Evolutionary conservation across 179 eudicot genomes (phyloP), one percentile per base, ranked within the genome.

Genomic region (Beta macrorhiza): DNA sequence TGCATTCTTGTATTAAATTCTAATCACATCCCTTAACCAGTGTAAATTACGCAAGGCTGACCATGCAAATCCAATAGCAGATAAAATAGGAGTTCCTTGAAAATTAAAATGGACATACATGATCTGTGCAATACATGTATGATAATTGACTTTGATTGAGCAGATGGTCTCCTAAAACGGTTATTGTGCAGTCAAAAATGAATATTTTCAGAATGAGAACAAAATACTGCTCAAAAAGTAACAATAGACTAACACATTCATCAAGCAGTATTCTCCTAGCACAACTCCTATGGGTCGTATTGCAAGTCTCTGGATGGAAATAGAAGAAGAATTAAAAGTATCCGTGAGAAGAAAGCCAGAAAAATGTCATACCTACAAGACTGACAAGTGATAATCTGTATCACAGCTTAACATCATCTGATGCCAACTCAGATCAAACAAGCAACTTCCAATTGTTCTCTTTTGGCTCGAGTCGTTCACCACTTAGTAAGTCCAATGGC

Each of bases 181-280:
- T 22, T 20, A 10, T 2, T 62, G 20, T 22, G 15, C 22, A 29
- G 14, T 63, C 32, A 63, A 22, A 63, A 63, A 22, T 63, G 67
- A 63, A 63, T 20, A 63, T 63, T 2, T 22, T 7, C 7, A 3
- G 25, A 22, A 10, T 5, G 37, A 1, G 37, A 10, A 56, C 8
- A 14, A 22, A 22, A 20, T 63, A 63, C 0, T 20, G 42, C 67
- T 10, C 37, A 63, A 22, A 63, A 63, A 63, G 37, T 7, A 22
- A 13, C 32, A 63, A 0, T 63, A 63, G 32, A 22, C 37, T 63
- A 20, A 22, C 37, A 63, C 20, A 32, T 22, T 22, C 37, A 63
- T 63, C 72, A 67, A 37, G 51, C 49, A 67, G n/a, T 67, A 10
- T 5, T 67, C 72, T 37, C 72, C n/a, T 32, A 67, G 67, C 67